These are phyloP conservation scores for Aegilops sharonensis DNA, from an alignment of 176 grass and related monocot species.

Conservation along the genomic window DNA sequence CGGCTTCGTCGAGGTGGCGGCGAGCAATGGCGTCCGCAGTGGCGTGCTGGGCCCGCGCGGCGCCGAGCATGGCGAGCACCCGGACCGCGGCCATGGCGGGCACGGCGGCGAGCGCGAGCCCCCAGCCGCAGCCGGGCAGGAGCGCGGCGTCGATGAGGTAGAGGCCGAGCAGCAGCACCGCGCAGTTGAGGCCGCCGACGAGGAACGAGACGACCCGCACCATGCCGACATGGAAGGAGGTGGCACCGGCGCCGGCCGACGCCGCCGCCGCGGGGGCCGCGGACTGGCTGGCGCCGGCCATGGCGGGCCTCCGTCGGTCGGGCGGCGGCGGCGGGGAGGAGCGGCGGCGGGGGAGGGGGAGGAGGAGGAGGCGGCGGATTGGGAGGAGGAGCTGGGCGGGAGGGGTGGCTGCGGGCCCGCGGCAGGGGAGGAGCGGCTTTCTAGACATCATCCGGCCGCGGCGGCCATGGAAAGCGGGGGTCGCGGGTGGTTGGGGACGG, in stretches of 20 bases:
- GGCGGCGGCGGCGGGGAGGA: slow-evolving; percentile 33
- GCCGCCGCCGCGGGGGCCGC: too few relatives aligned
- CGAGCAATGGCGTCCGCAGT: slow-evolving; percentile 79
- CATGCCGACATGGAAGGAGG: slow-evolving; percentile 71
- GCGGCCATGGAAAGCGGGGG: slow-evolving; percentile 43
- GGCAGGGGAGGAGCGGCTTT: slow-evolving; percentile 40
- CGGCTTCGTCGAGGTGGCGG: slow-evolving; percentile 46
- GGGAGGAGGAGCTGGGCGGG: slow-evolving; percentile 40
- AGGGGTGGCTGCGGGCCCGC: slow-evolving; percentile 37
- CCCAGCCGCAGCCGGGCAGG: slow-evolving; percentile 37
- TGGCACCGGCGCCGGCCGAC: slow-evolving; percentile 3
- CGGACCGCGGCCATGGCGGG: slow-evolving; percentile 56
- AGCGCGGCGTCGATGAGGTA: slow-evolving; percentile 55
- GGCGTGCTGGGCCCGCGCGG: slow-evolving; percentile 80
- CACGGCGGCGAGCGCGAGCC: slow-evolving; percentile 44
- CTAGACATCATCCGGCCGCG: slow-evolving; percentile 43
- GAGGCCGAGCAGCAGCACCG: slow-evolving; percentile 60
- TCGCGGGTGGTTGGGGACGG: slow-evolving; percentile 27
- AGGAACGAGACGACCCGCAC: slow-evolving; percentile 71
- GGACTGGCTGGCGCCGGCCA: not conserved
- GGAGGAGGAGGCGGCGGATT: slow-evolving; percentile 39
- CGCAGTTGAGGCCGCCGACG: slow-evolving; percentile 60
- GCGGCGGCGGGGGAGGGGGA: slow-evolving; percentile 48
- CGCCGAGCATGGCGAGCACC: slow-evolving; percentile 71
- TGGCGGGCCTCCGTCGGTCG: slow-evolving; percentile 33